phyloP scores from a whole-genome alignment of 192 early-diverging fungal species.

The Backusella macrospora region DNA sequence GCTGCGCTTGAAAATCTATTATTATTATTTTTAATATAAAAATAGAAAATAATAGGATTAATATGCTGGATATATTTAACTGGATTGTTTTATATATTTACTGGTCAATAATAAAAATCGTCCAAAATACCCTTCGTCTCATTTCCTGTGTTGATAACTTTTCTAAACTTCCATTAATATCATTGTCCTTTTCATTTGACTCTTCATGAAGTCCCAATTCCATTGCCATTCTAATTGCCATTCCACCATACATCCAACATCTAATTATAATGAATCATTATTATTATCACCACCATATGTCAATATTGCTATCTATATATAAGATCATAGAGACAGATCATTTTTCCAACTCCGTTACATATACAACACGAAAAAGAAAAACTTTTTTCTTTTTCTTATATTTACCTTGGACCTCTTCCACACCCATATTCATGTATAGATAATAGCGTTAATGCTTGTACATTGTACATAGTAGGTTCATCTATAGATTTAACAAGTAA shows the following conservation, averaged over 20 bases:
- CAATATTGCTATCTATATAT: background rate
- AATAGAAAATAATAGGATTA: background rate
- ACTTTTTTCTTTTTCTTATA: background rate
- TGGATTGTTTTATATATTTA: constrained; percentile 24
- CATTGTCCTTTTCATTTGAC: constrained; percentile 5
- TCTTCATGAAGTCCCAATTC: constrained; percentile 58
- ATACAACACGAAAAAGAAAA: background rate
- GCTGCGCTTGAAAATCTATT: constrained; percentile 42
- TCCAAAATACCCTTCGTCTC: constrained; percentile 57
- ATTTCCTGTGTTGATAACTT: constrained; percentile 51
- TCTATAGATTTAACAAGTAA: constrained; percentile 50
- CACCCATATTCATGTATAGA: constrained; percentile 55
- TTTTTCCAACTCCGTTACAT: background rate
- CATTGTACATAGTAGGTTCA: constrained; percentile 46
- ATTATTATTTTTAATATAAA: background rate
- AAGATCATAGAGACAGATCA: background rate
- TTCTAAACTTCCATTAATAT: constrained; percentile 24
- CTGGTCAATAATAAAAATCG: constrained; percentile 53
- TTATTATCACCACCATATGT: background rate
- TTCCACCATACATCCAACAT: constrained; percentile 61
- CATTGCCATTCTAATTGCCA: constrained; percentile 50
- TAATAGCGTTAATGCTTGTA: constrained; percentile 54
- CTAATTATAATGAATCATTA: constrained; percentile 8
- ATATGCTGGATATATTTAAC: too few species aligned
- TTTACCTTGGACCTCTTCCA: constrained; percentile 46